A percentile compares a stretch with the other conserved stretches of the same genome.
Evolutionary conservation across 768 basidiomycete genomes (phyloP).

Genomic region (Clitopilus hobsonii): DNA sequence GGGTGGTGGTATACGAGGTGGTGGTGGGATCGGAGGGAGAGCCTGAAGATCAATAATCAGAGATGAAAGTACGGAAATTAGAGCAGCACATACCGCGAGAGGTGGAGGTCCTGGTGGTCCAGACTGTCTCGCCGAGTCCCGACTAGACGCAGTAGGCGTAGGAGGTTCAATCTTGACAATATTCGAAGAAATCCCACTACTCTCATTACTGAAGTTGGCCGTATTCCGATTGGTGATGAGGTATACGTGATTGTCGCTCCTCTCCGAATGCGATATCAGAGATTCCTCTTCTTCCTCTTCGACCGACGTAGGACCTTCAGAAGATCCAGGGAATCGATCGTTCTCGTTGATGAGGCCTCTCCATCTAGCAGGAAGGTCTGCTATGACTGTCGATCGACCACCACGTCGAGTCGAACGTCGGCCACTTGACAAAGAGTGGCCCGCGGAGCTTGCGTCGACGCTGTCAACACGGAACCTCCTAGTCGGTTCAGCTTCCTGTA

Average conservation of each 20-base stretch:
- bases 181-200: slow-evolving; percentile 2
- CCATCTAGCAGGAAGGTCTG: neutral
- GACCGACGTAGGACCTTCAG: neutral
- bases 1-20: neutral
- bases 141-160: slow-evolving; percentile 13
- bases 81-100: neutral
- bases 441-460: slow-evolving; percentile 11
- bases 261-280: slow-evolving; percentile 9
- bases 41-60: neutral
- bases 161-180: slow-evolving; percentile 14
- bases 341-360: slow-evolving; percentile 14
- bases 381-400: slow-evolving; percentile 3
- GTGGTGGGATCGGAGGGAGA: neutral
- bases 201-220: slow-evolving; percentile 5
- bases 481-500: slow-evolving; percentile 8
- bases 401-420: slow-evolving; percentile 3
- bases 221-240: slow-evolving; percentile 13
- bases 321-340: slow-evolving; percentile 8
- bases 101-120: neutral
- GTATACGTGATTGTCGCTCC: slow-evolving; percentile 11
- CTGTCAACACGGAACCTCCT: slow-evolving; percentile 14
- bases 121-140: neutral
- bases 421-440: neutral
- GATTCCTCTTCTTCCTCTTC: slow-evolving; percentile 10
- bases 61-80: neutral